A percentile compares a stretch with the other conserved stretches of the same genome.
Conservation (phyloP, 2,329 filamentous ascomycete species). For the Lachnellula subtilissima region DNA sequence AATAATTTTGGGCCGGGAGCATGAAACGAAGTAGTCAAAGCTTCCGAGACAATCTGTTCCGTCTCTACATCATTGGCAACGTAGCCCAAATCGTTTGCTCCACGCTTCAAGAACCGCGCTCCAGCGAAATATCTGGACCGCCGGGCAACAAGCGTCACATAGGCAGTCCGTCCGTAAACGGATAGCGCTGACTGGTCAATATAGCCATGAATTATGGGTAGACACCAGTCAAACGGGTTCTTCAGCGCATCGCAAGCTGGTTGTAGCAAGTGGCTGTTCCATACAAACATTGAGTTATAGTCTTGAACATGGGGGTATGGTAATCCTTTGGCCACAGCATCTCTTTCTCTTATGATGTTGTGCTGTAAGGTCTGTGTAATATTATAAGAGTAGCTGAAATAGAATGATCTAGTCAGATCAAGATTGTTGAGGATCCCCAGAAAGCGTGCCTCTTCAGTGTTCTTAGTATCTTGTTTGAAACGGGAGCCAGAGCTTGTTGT, state of each 20-base stretch:
- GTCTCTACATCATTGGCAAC: slow-evolving; percentile 99
- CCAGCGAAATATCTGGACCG: slow-evolving; percentile 62
- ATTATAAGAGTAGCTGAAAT: slow-evolving; percentile 98
- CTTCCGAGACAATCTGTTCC: slow-evolving; percentile 95
- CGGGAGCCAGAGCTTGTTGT: slow-evolving; percentile 64
- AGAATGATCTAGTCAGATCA: slow-evolving; percentile 86
- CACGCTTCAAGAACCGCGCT: not conserved
- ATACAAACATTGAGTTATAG: slow-evolving; percentile 95
- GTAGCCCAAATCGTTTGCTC: slow-evolving; percentile 52
- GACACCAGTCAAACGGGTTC: slow-evolving; percentile 90
- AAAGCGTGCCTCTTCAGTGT: slow-evolving; percentile 85
- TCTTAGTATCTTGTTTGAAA: slow-evolving; percentile 70
- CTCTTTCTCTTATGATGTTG: slow-evolving; percentile 79
- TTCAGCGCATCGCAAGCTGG: slow-evolving; percentile 67
- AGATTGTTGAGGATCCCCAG: slow-evolving; percentile 85
- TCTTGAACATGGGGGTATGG: slow-evolving; percentile 56
- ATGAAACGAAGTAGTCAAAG: slow-evolving; percentile 91
- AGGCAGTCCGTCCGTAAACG: slow-evolving; percentile 82
- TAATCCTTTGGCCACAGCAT: slow-evolving; percentile 60
- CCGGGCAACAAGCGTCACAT: slow-evolving; percentile 89
- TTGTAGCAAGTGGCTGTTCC: slow-evolving; percentile 85
- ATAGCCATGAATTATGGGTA: slow-evolving; percentile 92
- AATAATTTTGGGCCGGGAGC: slow-evolving; percentile 80
- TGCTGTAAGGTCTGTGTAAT: slow-evolving; percentile 88
- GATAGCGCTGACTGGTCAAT: slow-evolving; percentile 85